These are phyloP conservation scores for Sechiopsis laciniata DNA, from an alignment of 306 rosid species.

Conservation along the genomic window DNA sequence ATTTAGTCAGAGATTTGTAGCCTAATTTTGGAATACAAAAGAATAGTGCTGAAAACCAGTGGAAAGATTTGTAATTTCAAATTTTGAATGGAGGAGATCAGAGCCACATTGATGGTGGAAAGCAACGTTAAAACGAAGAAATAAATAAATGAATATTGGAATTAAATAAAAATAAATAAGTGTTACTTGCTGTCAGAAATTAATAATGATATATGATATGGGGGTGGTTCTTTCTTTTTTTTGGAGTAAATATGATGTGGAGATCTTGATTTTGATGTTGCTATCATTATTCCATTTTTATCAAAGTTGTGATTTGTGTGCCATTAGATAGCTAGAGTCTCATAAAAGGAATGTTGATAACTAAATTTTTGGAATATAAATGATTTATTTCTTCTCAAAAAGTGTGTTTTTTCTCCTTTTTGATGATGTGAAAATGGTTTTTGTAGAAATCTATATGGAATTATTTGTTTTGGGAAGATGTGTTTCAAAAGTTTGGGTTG, in stretches of 20 bases:
- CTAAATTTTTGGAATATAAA: constrained; percentile 7
- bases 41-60: not conserved
- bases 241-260: not conserved
- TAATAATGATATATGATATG: not conserved
- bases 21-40: not conserved
- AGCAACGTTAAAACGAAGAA: not conserved
- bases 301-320: not conserved
- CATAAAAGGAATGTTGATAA: not conserved
- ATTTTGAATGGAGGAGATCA: constrained; percentile 12
- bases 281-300: not conserved
- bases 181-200: not conserved
- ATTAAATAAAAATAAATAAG: not conserved
- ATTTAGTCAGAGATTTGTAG: not conserved
- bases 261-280: constrained; percentile 7
- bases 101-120: too few species aligned
- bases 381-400: not conserved
- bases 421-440: not conserved
- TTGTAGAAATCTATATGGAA: not conserved
- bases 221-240: not conserved
- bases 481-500: not conserved
- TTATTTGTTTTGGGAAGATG: not conserved
- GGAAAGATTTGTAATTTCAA: not conserved
- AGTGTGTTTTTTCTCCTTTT: not conserved
- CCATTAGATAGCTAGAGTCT: not conserved
- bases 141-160: not conserved